Evolutionary conservation across 768 basidiomycete species (phyloP).

Genomic region (Lentinula boryana): DNA sequence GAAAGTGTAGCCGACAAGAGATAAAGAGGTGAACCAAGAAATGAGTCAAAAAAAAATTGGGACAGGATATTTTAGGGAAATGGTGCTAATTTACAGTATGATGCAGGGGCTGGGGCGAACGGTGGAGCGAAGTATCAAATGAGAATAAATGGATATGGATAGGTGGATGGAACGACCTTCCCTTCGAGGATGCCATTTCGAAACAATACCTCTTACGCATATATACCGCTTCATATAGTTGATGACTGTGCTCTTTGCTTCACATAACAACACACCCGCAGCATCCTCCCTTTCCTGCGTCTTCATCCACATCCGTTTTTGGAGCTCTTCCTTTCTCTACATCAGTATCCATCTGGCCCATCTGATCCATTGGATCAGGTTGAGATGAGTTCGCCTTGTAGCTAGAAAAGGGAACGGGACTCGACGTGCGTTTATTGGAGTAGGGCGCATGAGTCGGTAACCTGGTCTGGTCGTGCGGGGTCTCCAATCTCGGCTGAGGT

Average conservation of each 20-base stretch:
- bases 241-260: conserved; percentile 16
- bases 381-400: conserved; percentile 34
- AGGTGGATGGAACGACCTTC: not conserved
- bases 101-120: not conserved
- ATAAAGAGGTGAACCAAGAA: not conserved
- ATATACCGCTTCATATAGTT: not conserved
- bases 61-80: not conserved
- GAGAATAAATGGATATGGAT: not conserved
- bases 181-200: not conserved
- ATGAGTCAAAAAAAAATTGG: not conserved
- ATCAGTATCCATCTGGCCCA: conserved; percentile 19
- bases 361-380: conserved; percentile 19
- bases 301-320: conserved; percentile 33
- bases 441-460: conserved; percentile 13
- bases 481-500: conserved; percentile 13
- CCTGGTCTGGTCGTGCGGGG: conserved; percentile 20
- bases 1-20: not conserved
- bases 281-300: conserved; percentile 52
- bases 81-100: not conserved
- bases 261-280: conserved; percentile 87
- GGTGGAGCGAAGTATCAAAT: not conserved
- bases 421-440: conserved; percentile 15
- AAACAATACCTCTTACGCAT: not conserved
- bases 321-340: conserved; percentile 19
- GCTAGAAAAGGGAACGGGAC: conserved; percentile 59